A percentile compares a stretch with the other conserved stretches of the same genome.
phyloP scores from a whole-genome alignment of 306 rosid species.

The Cicer judaicum region DNA sequence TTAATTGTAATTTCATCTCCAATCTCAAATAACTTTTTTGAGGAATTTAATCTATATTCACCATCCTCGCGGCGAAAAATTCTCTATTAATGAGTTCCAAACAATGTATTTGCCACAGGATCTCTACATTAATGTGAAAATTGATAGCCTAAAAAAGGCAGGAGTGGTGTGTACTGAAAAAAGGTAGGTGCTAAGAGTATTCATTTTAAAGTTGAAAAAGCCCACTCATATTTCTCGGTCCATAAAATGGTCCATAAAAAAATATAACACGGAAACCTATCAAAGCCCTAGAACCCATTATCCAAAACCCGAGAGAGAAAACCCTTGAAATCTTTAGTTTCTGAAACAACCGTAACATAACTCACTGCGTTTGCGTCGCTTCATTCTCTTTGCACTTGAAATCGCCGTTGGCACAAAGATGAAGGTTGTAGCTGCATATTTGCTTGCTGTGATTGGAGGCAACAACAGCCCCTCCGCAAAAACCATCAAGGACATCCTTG shows the following conservation, averaged over 20 bases:
- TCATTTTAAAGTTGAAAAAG: neutral
- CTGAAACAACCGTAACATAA: neutral
- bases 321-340: slow-evolving; percentile 6
- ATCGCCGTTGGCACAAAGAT: slow-evolving; percentile 46
- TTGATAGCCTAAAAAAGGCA: too few relatives aligned
- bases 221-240: neutral
- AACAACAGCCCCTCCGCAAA: slow-evolving; percentile 52
- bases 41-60: too few relatives aligned
- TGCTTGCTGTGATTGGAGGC: slow-evolving; percentile 71
- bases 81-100: too few relatives aligned
- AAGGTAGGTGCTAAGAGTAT: neutral
- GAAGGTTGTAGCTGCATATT: slow-evolving; percentile 72
- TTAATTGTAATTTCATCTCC: too few relatives aligned
- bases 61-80: too few relatives aligned
- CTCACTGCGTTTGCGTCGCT: neutral
- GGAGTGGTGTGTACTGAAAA: neutral
- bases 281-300: neutral
- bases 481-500: slow-evolving; percentile 55
- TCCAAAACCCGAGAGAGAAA: neutral
- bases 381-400: neutral
- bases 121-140: too few relatives aligned
- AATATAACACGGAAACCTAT: neutral
- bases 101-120: too few relatives aligned
- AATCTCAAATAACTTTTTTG: too few relatives aligned
- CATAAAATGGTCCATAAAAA: neutral